Conservation (phyloP, 176 grass and related monocot species). For the Musa beccarii region DNA sequence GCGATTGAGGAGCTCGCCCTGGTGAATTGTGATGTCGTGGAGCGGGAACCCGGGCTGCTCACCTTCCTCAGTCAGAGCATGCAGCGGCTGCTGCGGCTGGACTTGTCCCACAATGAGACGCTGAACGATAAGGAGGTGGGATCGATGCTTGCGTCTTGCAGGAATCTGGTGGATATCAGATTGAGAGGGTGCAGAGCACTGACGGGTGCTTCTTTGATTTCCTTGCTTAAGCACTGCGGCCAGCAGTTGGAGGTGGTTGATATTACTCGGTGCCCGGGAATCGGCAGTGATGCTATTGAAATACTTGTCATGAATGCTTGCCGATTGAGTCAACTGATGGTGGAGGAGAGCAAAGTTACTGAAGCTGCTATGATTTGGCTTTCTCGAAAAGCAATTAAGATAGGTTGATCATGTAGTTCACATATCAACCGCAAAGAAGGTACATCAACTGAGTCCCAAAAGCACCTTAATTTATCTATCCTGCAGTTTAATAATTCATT, state of each 20-base stretch:
- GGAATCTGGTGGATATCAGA: constrained; percentile 57
- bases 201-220: constrained; percentile 28
- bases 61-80: constrained; percentile 84
- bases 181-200: constrained; percentile 54
- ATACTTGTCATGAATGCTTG: constrained; percentile 31
- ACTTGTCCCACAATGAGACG: constrained; percentile 76
- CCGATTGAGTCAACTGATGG: constrained; percentile 41
- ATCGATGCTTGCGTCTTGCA: constrained; percentile 76
- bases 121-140: constrained; percentile 64
- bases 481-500: background rate
- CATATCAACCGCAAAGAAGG: background rate
- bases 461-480: no score
- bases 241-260: constrained; percentile 54
- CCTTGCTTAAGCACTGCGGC: constrained; percentile 59
- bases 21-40: constrained; percentile 78
- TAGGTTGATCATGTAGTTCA: constrained; percentile 29
- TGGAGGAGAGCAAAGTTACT: constrained; percentile 46
- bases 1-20: constrained; percentile 76
- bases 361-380: constrained; percentile 26
- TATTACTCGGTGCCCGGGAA: constrained; percentile 41
- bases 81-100: constrained; percentile 44
- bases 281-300: constrained; percentile 34
- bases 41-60: constrained; percentile 61
- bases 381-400: constrained; percentile 41
- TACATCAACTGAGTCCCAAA: no score